Percentiles rank a stretch among this genome's conserved stretches.
phyloP scores from a whole-genome alignment of 352 stramenopile species.

The Pythium monospermum region DNA sequence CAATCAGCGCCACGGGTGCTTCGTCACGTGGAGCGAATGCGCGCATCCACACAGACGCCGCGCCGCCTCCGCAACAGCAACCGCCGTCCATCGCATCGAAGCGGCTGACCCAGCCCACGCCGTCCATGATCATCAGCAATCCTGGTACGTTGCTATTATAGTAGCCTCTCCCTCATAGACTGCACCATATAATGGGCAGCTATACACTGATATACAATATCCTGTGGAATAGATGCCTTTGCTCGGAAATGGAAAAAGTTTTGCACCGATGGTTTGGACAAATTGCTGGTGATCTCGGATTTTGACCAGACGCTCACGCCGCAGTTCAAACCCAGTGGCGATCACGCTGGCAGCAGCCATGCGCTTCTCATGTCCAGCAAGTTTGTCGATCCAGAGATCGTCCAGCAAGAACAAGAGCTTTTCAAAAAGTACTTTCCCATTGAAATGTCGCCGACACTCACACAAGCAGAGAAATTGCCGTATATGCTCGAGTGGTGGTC shows the following conservation, averaged over 20 bases:
- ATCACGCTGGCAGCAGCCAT: slow-evolving; percentile 50
- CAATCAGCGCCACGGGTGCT: neutral
- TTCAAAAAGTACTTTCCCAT: slow-evolving; percentile 81
- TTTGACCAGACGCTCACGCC: slow-evolving; percentile 75
- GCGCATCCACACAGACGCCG: neutral
- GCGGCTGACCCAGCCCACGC: slow-evolving; percentile 4
- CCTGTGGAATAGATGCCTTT: slow-evolving; percentile 41
- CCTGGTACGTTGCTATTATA: slow-evolving; percentile 22
- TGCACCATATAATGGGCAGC: neutral
- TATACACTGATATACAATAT: neutral
- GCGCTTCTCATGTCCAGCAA: slow-evolving; percentile 44
- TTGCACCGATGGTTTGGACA: slow-evolving; percentile 44
- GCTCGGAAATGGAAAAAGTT: slow-evolving; percentile 73
- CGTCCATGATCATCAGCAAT: slow-evolving; percentile 33
- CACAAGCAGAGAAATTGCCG: slow-evolving; percentile 67
- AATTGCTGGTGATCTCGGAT: slow-evolving; percentile 67
- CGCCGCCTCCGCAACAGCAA: too few relatives aligned
- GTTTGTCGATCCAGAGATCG: slow-evolving; percentile 33
- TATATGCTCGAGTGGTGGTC: slow-evolving; percentile 77
- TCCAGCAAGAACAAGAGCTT: slow-evolving; percentile 22
- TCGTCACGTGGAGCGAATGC: neutral
- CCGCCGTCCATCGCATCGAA: slow-evolving; percentile 7
- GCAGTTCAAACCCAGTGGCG: slow-evolving; percentile 28
- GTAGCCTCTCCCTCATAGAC: neutral
- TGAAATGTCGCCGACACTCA: slow-evolving; percentile 58